A percentile compares a stretch with the other conserved stretches of the same genome.
These are phyloP conservation scores for Aspergillus eucalypticola DNA, from an alignment of 2,329 filamentous ascomycete genomes.

Conservation along the genomic window DNA sequence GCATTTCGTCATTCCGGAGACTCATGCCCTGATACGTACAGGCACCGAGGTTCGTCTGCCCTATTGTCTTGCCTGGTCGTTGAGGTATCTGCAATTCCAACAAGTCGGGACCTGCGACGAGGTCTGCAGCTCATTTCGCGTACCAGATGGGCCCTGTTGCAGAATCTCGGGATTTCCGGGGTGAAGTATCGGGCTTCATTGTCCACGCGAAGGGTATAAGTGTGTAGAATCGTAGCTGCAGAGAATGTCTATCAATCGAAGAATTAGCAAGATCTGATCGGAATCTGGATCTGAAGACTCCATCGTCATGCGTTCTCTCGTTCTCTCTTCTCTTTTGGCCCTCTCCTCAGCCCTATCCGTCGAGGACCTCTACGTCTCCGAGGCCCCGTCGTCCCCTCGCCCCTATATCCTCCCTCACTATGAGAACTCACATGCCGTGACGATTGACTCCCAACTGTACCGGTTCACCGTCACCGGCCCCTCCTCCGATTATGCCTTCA, in stretches of 20 bases:
- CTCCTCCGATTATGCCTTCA: slow-evolving; percentile 49
- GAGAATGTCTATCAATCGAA: background rate
- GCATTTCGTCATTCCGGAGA: background rate
- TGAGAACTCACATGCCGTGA: slow-evolving; percentile 33
- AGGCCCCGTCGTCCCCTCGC: slow-evolving; percentile 35
- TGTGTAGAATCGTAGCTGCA: background rate
- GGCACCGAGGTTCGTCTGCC: background rate
- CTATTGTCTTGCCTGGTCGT: background rate
- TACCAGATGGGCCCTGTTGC: background rate
- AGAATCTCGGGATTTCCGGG: background rate
- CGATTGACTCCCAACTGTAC: slow-evolving; percentile 41
- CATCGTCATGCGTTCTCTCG: slow-evolving; percentile 2
- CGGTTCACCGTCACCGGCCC: slow-evolving; percentile 49
- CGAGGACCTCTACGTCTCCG: slow-evolving; percentile 27
- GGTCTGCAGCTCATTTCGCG: background rate
- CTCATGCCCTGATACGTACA: background rate
- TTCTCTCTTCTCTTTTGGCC: slow-evolving; percentile 8
- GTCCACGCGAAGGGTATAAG: background rate
- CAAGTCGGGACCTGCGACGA: background rate
- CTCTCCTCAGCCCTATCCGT: slow-evolving; percentile 12
- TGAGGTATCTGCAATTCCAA: background rate
- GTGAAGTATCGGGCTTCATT: background rate
- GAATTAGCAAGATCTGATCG: background rate
- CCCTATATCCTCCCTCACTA: slow-evolving; percentile 42
- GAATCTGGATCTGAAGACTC: background rate